A percentile compares a stretch with the other conserved stretches of the same genome.
phyloP scores from a whole-genome alignment of 2,329 filamentous ascomycete species.

The Nigrospora oryzae region DNA sequence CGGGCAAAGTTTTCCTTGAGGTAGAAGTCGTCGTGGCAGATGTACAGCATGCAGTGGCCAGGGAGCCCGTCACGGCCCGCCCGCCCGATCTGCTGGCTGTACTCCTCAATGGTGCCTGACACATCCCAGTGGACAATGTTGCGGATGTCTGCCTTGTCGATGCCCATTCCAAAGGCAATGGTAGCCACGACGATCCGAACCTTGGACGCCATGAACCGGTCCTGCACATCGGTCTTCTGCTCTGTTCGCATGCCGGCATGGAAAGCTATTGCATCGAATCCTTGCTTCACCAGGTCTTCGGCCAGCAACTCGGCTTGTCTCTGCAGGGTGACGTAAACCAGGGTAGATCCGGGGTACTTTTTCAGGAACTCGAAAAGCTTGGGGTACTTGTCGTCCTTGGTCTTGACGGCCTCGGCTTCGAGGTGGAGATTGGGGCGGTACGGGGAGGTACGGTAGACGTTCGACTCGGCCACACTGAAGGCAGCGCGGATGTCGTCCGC shows the following conservation, averaged over 20 bases:
- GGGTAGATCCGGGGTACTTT: constrained; percentile 42
- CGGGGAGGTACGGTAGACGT: constrained; percentile 49
- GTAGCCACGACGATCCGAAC: constrained; percentile 43
- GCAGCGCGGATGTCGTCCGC: constrained; percentile 43
- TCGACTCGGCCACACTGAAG: constrained; percentile 38
- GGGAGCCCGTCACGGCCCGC: constrained; percentile 43
- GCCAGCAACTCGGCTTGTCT: constrained; percentile 40
- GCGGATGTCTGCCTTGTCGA: constrained; percentile 46
- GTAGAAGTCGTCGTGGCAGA: constrained; percentile 49
- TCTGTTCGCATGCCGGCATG: constrained; percentile 41
- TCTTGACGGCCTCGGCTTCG: constrained; percentile 33
- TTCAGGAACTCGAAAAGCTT: constrained; percentile 38
- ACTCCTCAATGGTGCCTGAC: constrained; percentile 43
- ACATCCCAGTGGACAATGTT: constrained; percentile 46
- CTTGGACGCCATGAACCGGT: constrained; percentile 39
- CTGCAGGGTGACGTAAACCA: constrained; percentile 54
- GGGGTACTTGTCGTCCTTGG: constrained; percentile 34
- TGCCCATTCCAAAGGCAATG: constrained; percentile 53
- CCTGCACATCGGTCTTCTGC: constrained; percentile 36
- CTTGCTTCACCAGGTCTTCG: constrained; percentile 20
- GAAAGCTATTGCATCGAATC: constrained; percentile 34
- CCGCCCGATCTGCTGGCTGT: constrained; percentile 49
- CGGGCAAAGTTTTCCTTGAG: constrained; percentile 51
- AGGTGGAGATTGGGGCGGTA: constrained; percentile 52
- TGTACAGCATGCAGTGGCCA: constrained; percentile 49